Percentiles rank a stretch among this genome's conserved stretches.
These are phyloP conservation scores for Dipodascopsis uninucleata DNA, from an alignment of 805 yeast genomes.

Conservation along the genomic window DNA sequence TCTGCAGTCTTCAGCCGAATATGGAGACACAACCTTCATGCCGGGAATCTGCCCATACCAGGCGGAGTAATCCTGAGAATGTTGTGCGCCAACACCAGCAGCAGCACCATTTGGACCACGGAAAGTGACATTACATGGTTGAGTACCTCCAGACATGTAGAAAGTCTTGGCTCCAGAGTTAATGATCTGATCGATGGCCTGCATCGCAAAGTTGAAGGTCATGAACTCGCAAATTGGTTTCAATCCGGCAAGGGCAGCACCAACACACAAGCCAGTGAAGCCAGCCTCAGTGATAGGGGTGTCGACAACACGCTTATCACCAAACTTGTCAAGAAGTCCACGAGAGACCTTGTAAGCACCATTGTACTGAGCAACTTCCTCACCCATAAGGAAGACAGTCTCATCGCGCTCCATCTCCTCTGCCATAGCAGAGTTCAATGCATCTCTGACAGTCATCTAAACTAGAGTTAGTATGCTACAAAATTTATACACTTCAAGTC, in stretches of 20 bases:
- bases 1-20: constrained; percentile 90
- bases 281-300: constrained; percentile 99
- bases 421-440: constrained; percentile 88
- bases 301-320: constrained; percentile 88
- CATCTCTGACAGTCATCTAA: constrained; percentile 90
- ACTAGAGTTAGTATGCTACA: background rate
- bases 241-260: constrained; percentile 93
- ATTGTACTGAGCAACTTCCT: constrained; percentile 98
- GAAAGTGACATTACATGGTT: constrained; percentile 94
- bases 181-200: constrained; percentile 96
- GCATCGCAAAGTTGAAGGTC: constrained; percentile 99
- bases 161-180: constrained; percentile 98
- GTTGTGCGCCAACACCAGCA: constrained; percentile 99
- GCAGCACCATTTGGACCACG: constrained; percentile 99
- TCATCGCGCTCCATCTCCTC: constrained; percentile 97
- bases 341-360: constrained; percentile 98
- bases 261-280: constrained; percentile 89
- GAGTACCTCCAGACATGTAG: constrained; percentile 99
- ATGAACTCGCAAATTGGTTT: constrained; percentile 97
- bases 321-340: constrained; percentile 91
- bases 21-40: constrained; percentile 92
- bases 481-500: background rate
- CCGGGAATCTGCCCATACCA: constrained; percentile 99
- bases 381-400: constrained; percentile 93
- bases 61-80: constrained; percentile 94